Conservation (phyloP, 768 basidiomycete genomes). For the Lactarius evosmus region DNA sequence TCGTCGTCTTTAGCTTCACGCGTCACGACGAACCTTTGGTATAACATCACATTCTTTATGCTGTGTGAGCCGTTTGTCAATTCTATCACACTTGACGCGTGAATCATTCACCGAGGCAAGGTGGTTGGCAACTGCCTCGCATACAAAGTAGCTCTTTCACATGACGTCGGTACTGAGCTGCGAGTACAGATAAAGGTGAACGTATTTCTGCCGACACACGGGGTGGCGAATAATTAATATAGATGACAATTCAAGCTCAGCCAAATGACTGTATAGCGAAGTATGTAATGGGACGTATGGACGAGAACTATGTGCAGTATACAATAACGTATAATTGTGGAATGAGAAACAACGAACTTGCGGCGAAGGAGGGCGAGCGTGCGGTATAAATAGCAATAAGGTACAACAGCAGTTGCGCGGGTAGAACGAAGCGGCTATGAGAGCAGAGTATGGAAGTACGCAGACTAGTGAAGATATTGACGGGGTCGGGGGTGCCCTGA, state of each 20-base stretch:
- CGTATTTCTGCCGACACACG: conserved; percentile 18
- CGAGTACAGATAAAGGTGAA: conserved; percentile 14
- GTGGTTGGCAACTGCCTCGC: neutral
- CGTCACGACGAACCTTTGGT: conserved; percentile 2
- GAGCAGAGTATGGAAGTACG: conserved; percentile 16
- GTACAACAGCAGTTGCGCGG: conserved; percentile 18
- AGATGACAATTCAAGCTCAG: conserved; percentile 21
- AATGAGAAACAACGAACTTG: conserved; percentile 8
- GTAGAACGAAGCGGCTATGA: conserved; percentile 15
- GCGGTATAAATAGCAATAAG: conserved; percentile 22
- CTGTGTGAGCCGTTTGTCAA: neutral
- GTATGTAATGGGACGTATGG: conserved; percentile 23
- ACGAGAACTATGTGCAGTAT: conserved; percentile 26
- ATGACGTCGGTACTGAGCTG: conserved; percentile 13
- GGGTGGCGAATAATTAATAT: conserved; percentile 23
- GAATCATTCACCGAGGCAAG: neutral
- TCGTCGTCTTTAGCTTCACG: no score
- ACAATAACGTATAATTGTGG: conserved; percentile 25
- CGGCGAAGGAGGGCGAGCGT: conserved; percentile 16
- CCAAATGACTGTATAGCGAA: conserved; percentile 21
- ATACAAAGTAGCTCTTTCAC: neutral
- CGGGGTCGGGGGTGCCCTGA: conserved; percentile 5
- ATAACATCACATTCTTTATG: conserved; percentile 4
- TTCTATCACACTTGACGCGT: neutral
- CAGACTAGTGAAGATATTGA: conserved; percentile 2